A percentile compares a stretch with the other conserved stretches of the same genome.
phyloP scores from a whole-genome alignment of 23 red algal genomes.

The Gracilariopsis chorda region DNA sequence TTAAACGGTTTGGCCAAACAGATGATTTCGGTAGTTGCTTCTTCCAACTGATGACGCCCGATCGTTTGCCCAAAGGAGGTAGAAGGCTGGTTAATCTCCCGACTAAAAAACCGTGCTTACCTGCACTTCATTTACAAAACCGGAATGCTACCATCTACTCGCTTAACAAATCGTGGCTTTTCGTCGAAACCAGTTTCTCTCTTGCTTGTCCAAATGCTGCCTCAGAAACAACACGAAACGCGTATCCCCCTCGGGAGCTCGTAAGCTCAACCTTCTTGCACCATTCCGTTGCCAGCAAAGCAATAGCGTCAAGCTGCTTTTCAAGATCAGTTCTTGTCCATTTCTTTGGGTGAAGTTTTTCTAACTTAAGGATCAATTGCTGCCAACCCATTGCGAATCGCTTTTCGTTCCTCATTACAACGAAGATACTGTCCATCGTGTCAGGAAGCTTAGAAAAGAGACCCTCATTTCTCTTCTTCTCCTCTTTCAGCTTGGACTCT shows the following conservation, averaged over 20 bases:
- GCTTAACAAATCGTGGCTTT: background rate
- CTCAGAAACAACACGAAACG: constrained; percentile 52
- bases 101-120: too few relatives aligned
- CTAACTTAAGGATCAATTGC: constrained; percentile 40
- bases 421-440: constrained; percentile 55
- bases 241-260: constrained; percentile 41
- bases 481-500: background rate
- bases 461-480: background rate
- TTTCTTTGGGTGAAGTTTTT: constrained; percentile 52
- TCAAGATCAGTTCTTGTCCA: constrained; percentile 33
- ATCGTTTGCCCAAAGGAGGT: too few relatives aligned
- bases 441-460: constrained; percentile 44
- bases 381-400: constrained; percentile 48
- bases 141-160: too few relatives aligned
- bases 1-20: too few relatives aligned
- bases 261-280: constrained; percentile 62
- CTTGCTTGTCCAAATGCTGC: background rate
- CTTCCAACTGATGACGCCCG: too few relatives aligned
- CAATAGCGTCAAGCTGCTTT: constrained; percentile 46
- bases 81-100: too few relatives aligned
- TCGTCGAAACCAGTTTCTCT: background rate
- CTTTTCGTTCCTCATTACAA: constrained; percentile 42
- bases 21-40: too few relatives aligned
- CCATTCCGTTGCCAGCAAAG: constrained; percentile 29
- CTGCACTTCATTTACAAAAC: too few relatives aligned